Percentiles rank a stretch among this genome's conserved stretches.
Evolutionary conservation across 208 protist species (phyloP).

Genomic region (Leishmania lainsoni): DNA sequence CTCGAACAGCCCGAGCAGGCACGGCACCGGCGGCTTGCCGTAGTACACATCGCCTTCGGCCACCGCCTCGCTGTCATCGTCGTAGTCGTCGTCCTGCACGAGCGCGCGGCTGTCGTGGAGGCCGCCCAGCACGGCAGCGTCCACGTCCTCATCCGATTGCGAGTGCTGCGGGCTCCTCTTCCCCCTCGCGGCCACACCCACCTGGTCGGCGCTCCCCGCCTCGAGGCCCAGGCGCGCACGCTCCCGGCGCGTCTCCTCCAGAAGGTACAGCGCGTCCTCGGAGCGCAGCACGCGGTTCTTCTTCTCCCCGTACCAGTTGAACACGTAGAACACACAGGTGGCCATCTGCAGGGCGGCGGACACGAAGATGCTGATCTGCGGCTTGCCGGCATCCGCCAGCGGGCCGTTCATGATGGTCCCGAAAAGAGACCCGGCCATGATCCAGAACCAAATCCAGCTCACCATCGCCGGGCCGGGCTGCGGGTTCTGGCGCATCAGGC

Average conservation of each 20-base stretch:
- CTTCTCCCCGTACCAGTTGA: conserved; percentile 73
- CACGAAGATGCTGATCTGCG: conserved; percentile 54
- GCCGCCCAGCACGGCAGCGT: conserved; percentile 6
- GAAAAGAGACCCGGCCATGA: conserved; percentile 51
- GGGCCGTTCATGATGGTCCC: conserved; percentile 51
- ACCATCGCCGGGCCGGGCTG: conserved; percentile 51
- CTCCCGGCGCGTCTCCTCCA: conserved; percentile 34
- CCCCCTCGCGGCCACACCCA: background rate
- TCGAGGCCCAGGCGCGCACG: conserved; percentile 31
- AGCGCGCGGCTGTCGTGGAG: conserved; percentile 2
- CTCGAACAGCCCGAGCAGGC: conserved; percentile 50
- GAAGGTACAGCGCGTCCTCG: conserved; percentile 41
- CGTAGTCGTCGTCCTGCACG: conserved; percentile 14
- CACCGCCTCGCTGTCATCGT: conserved; percentile 4
- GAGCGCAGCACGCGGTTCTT: conserved; percentile 50
- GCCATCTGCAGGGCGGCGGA: conserved; percentile 62
- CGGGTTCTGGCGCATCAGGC: conserved; percentile 54
- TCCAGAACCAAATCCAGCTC: conserved; percentile 63
- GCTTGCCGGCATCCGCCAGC: conserved; percentile 43
- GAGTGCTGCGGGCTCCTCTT: conserved; percentile 18
- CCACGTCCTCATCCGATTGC: conserved; percentile 5
- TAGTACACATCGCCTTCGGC: conserved; percentile 21
- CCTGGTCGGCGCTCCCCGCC: background rate
- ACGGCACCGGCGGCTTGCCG: conserved; percentile 21
- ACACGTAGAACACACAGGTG: conserved; percentile 48